Evolutionary conservation across 2,329 filamentous ascomycete species (phyloP), one percentile per base, ranked within the genome.

Genomic region (Colletotrichum sp.): DNA sequence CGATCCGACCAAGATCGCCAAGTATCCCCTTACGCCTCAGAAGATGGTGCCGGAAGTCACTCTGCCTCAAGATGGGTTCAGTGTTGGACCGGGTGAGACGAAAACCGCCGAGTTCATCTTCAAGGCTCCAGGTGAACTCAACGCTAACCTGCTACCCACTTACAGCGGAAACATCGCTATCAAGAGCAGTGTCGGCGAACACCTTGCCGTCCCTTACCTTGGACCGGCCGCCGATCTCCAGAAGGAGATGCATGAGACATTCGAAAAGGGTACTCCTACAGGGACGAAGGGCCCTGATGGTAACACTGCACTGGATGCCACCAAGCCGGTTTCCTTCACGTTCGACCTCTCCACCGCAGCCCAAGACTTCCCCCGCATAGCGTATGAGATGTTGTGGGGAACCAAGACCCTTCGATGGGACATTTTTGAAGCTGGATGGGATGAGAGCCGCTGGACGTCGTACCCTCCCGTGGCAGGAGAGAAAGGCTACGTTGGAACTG

Each of bases 391-490:
- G 6, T 6, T 39, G 52, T 68, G 66, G 66, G 66, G 66, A 15
- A 68, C 32, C 77, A 78, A 16, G 77, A 82, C 66, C 64, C 68
- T 82, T 4, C 78, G 81, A 4, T 82, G 80, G 80, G 80, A 82
- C 61, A 86, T 88, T 30, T 88, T 86, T 67, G 82, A 85, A 4
- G 77, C 73, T 4, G 79, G 80, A n/a, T 88, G 85, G 82, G 80
- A 80, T 1, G 85, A 88, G 71, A 75, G 78, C 3, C 78, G 84
- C 28, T 89, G 87, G 87, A 72, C 52, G 4, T 60, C 80, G 12
- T 87, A 87, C 65, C 87, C 87, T 2, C 86, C 83, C 0, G 77
- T 81, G 3, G 77, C 83, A 3, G 86, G 86, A 28, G 66, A 84
- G 65, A 80, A 81, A 13, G 83, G 84, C 22, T 89, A 83, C 66